Percentiles rank a stretch among this genome's conserved stretches.
Conservation (phyloP, 257 asterid species). For the Lycium barbarum region DNA sequence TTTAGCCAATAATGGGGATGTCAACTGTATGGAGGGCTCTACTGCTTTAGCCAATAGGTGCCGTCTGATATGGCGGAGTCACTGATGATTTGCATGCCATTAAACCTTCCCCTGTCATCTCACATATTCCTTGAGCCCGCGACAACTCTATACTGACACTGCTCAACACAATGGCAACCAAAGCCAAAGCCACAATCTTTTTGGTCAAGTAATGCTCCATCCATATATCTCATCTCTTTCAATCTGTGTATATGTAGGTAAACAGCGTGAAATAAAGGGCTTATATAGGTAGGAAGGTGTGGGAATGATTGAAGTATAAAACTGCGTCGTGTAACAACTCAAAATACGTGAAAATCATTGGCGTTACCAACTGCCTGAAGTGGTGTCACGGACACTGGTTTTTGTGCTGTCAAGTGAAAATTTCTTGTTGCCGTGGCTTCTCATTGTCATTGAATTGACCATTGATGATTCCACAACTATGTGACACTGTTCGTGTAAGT, state of each 20-base stretch:
- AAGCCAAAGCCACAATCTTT: not conserved
- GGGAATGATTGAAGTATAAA: no score
- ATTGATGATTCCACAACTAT: not conserved
- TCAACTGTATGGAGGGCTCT: not conserved
- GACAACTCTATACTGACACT: not conserved
- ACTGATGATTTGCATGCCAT: constrained; percentile 59
- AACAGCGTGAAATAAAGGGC: not conserved
- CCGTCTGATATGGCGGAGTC: not conserved
- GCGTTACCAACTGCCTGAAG: not conserved
- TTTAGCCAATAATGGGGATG: no score
- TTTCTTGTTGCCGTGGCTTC: not conserved
- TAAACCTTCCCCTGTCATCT: constrained; percentile 63
- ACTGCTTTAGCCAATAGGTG: constrained; percentile 39
- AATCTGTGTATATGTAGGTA: not conserved
- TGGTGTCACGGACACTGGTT: not conserved
- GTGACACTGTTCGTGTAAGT: not conserved
- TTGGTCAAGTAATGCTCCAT: not conserved
- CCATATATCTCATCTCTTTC: not conserved
- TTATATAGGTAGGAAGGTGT: not conserved
- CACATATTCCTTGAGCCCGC: constrained; percentile 44
- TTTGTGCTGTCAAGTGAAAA: not conserved
- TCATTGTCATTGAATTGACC: not conserved
- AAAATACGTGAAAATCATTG: not conserved
- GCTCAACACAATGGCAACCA: not conserved
- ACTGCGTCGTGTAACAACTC: not conserved